phyloP scores from a whole-genome alignment of 1,139 yeast genomes.

The Debaryomycetaceae sp. region DNA sequence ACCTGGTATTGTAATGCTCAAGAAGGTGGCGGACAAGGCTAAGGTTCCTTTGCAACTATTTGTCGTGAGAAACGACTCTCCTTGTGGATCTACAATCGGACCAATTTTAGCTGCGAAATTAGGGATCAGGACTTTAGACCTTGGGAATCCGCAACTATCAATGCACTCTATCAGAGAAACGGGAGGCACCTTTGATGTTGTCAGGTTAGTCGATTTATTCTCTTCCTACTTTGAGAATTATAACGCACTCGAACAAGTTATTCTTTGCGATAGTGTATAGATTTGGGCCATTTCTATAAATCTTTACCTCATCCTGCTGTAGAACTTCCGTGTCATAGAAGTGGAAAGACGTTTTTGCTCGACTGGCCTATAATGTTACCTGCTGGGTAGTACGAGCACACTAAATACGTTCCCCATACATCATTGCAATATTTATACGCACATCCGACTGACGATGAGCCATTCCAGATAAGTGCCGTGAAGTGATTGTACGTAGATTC shows the following conservation, averaged over 20 bases:
- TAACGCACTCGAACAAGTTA: slow-evolving; percentile 23
- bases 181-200: slow-evolving; percentile 77
- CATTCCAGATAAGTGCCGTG: slow-evolving; percentile 41
- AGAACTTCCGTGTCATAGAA: slow-evolving; percentile 1
- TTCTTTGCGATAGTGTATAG: slow-evolving; percentile 22
- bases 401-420: slow-evolving; percentile 51
- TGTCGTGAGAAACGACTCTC: slow-evolving; percentile 87
- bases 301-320: background rate
- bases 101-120: slow-evolving; percentile 86
- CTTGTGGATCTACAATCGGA: slow-evolving; percentile 97
- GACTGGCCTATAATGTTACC: slow-evolving; percentile 53
- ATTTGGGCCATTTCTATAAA: background rate
- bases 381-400: slow-evolving; percentile 59
- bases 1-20: slow-evolving; percentile 77
- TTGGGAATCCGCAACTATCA: slow-evolving; percentile 91
- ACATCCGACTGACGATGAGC: slow-evolving; percentile 34
- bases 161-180: slow-evolving; percentile 97
- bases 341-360: slow-evolving; percentile 25
- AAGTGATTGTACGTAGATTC: slow-evolving; percentile 33
- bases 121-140: slow-evolving; percentile 85
- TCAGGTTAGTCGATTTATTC: slow-evolving; percentile 58
- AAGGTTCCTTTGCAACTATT: slow-evolving; percentile 74
- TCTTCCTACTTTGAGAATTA: slow-evolving; percentile 52
- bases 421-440: slow-evolving; percentile 38
- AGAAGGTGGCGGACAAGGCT: slow-evolving; percentile 64